Percentiles rank a stretch among this genome's conserved stretches.
These are phyloP conservation scores for Ilex paraguariensis DNA, from an alignment of 305 asterid genomes.

Conservation along the genomic window DNA sequence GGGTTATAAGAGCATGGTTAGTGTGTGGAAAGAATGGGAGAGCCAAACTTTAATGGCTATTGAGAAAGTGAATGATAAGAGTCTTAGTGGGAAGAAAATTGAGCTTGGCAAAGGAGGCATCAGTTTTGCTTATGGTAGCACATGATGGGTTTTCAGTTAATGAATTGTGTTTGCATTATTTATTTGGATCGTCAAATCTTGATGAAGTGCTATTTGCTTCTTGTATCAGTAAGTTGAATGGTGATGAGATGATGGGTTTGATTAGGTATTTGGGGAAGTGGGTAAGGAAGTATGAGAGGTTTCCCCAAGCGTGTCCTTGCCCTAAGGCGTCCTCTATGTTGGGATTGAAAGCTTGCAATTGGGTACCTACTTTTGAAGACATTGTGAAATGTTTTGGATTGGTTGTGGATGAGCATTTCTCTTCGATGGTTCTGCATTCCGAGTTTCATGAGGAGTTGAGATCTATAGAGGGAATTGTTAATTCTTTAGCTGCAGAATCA, in stretches of 20 bases:
- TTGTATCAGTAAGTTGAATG: slow-evolving; percentile 67
- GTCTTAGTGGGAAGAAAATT: slow-evolving; percentile 28
- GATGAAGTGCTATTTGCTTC: slow-evolving; percentile 77
- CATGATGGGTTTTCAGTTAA: slow-evolving; percentile 64
- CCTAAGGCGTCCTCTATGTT: slow-evolving; percentile 55
- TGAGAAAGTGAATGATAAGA: slow-evolving; percentile 38
- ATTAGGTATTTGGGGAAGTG: slow-evolving; percentile 67
- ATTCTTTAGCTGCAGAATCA: slow-evolving; percentile 67
- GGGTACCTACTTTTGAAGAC: slow-evolving; percentile 61
- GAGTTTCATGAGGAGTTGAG: slow-evolving; percentile 64
- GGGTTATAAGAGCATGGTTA: slow-evolving; percentile 36
- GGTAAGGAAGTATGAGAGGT: slow-evolving; percentile 77
- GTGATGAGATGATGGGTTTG: slow-evolving; percentile 64
- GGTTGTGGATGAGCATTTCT: slow-evolving; percentile 81
- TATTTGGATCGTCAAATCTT: slow-evolving; percentile 52
- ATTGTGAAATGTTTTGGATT: slow-evolving; percentile 55
- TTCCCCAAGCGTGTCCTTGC: slow-evolving; percentile 69
- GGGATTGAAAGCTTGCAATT: slow-evolving; percentile 66
- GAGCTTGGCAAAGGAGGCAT: slow-evolving; percentile 52
- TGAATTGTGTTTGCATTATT: slow-evolving; percentile 78
- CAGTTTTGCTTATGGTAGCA: slow-evolving; percentile 65
- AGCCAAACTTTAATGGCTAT: slow-evolving; percentile 48
- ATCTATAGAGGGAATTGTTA: slow-evolving; percentile 42
- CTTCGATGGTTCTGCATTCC: slow-evolving; percentile 62
- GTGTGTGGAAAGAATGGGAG: slow-evolving; percentile 80